Conservation (phyloP, 208 protist genomes). For the Trypanosoma cruzi region DNA sequence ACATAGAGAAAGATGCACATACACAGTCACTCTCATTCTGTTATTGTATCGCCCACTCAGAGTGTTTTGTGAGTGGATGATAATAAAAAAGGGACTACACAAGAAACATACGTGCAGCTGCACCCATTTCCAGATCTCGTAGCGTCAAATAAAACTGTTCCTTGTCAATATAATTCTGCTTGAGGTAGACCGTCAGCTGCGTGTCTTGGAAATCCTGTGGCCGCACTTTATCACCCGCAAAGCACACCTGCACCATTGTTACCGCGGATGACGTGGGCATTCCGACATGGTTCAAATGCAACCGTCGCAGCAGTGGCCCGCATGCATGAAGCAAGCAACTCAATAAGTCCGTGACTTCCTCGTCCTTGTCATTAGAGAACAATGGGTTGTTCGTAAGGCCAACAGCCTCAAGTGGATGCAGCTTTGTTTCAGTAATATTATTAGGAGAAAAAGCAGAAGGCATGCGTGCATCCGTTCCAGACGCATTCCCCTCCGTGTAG, state of each 20-base stretch:
- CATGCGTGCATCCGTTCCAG: neutral
- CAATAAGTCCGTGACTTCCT: neutral
- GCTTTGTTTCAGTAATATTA: neutral
- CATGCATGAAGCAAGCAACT: constrained; percentile 7
- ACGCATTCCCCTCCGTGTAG: neutral
- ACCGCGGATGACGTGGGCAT: constrained; percentile 9
- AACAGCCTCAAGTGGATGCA: constrained; percentile 19
- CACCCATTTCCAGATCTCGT: neutral
- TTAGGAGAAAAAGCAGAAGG: neutral
- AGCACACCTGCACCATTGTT: neutral
- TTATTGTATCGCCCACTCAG: neutral
- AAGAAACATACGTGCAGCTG: neutral
- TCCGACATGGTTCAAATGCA: constrained; percentile 33
- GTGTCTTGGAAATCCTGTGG: neutral
- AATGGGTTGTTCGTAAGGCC: constrained; percentile 31
- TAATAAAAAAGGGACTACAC: constrained; percentile 1
- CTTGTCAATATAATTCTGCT: constrained; percentile 24
- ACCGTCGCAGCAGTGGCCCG: constrained; percentile 15
- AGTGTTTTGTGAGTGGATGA: neutral
- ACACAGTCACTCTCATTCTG: neutral
- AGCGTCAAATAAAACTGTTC: neutral
- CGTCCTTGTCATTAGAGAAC: neutral
- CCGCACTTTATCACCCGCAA: neutral
- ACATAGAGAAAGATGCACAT: neutral
- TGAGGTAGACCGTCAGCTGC: constrained; percentile 26